These are phyloP conservation scores for Firmiana major DNA, from an alignment of 345 rosid genomes.

Conservation along the genomic window DNA sequence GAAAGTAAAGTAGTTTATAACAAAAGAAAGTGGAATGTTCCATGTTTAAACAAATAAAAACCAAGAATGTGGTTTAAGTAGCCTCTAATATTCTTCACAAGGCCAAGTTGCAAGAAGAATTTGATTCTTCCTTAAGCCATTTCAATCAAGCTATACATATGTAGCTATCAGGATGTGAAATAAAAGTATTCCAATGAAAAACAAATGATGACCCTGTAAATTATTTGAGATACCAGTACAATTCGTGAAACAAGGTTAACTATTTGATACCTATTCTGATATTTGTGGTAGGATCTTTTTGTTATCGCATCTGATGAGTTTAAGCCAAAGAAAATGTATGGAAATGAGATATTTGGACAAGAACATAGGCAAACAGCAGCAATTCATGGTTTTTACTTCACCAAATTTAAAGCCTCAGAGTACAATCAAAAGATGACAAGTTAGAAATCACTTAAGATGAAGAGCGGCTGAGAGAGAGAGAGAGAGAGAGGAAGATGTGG, in stretches of 20 bases:
- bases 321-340: not conserved
- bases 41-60: not conserved
- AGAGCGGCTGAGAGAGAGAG: not conserved
- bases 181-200: conserved; percentile 1
- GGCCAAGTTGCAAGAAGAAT: conserved; percentile 15
- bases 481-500: not conserved
- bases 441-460: not conserved
- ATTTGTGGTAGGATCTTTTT: not conserved
- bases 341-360: not conserved
- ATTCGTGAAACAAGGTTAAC: not conserved
- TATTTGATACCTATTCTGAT: not conserved
- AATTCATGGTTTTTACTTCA: not conserved
- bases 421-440: not conserved
- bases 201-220: not conserved
- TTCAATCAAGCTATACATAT: not conserved
- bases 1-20: too few relatives aligned
- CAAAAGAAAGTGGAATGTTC: not conserved
- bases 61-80: not conserved
- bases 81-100: not conserved
- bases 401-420: not conserved
- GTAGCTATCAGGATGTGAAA: conserved; percentile 2
- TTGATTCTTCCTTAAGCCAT: not conserved
- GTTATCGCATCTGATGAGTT: not conserved
- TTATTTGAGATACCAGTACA: not conserved
- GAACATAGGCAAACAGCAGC: not conserved